phyloP scores from a whole-genome alignment of 805 yeast genomes.

The Helenozyma rhizophorensis region DNA sequence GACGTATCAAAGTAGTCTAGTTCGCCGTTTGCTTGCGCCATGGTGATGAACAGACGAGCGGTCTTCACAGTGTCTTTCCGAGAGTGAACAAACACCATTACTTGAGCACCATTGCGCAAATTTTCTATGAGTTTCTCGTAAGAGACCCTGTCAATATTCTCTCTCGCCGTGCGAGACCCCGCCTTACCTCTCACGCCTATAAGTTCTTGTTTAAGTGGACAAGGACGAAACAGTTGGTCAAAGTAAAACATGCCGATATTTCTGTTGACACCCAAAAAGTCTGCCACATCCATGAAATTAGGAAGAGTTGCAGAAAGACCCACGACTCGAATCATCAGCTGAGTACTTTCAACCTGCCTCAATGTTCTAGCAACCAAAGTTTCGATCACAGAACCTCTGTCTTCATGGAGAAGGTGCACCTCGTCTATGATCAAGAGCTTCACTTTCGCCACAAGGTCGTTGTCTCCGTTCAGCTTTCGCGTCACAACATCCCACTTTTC shows the following conservation, averaged over 20 bases:
- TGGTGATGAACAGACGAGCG: slow-evolving; percentile 63
- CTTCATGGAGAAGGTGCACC: slow-evolving; percentile 94
- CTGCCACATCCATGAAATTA: slow-evolving; percentile 58
- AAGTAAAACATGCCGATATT: slow-evolving; percentile 91
- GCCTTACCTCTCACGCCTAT: slow-evolving; percentile 85
- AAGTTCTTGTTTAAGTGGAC: slow-evolving; percentile 84
- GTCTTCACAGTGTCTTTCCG: slow-evolving; percentile 89
- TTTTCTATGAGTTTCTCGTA: slow-evolving; percentile 72
- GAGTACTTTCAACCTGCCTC: slow-evolving; percentile 91
- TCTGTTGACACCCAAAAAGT: slow-evolving; percentile 86
- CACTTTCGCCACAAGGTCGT: slow-evolving; percentile 56
- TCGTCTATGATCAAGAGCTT: slow-evolving; percentile 89
- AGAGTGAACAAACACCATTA: slow-evolving; percentile 95
- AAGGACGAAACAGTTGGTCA: slow-evolving; percentile 90
- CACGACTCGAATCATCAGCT: slow-evolving; percentile 40
- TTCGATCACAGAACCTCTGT: slow-evolving; percentile 96
- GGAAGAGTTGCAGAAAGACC: slow-evolving; percentile 19
- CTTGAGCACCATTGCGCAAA: slow-evolving; percentile 71
- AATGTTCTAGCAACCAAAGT: slow-evolving; percentile 70
- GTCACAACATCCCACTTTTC: slow-evolving; percentile 97
- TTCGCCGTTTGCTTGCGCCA: slow-evolving; percentile 64
- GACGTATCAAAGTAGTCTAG: slow-evolving; percentile 54
- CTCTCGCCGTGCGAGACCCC: slow-evolving; percentile 67
- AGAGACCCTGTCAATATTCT: slow-evolving; percentile 68
- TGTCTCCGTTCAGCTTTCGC: slow-evolving; percentile 73